Base-by-base conservation (phyloP, 2,329 filamentous ascomycete species). In the Beauveria sp. region DNA sequence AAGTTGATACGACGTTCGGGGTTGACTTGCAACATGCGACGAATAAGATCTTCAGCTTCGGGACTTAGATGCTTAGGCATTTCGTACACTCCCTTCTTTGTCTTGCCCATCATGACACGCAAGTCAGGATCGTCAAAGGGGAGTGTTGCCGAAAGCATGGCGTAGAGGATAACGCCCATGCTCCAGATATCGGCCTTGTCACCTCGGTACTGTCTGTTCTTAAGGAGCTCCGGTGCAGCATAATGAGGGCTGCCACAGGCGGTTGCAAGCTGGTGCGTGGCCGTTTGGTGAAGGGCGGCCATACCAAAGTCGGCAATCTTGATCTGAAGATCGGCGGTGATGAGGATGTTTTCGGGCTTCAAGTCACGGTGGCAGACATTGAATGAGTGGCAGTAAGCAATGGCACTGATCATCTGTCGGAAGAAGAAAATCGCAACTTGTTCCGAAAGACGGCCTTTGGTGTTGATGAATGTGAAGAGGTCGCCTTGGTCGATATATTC, bases 221-320 rank as follows among this genome's bases (percentile, higher is more conserved):
- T 85, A 64, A 97, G 88, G 40, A 99, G 85, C 72, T 99, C 95
- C 0, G 95, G 95, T 0, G 95, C 93, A 20, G 93, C 93, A 69
- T 99, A 99, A 74, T 98, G 95, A 24, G 95, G 95, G 65, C 95
- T 98, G 22, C 95, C 95, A 69, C 95, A 99, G 5, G 93, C 91
- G 1, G 95, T 98, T 61, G 85, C 89, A 30, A 99, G 82, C 70
- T 87, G 87, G 66, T 91, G 87, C 9, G 86, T 88, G 26, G 85
- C 82, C 3, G 90, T 90, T 72, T 98, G 93, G 65, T 88, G 85
- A 47, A 98, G 80, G 3, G 93, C 93, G 50, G 95, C 95, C 93
- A 99, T 97, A 47, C 95, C 93, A 73, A 99, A 99, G 73, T 99
- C 95, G 57, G 93, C 93, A 68, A 99, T 87, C 75, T 98, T 99